Conservation (phyloP, 1,284 basidiomycete species). For the Takashimella tepidaria region DNA sequence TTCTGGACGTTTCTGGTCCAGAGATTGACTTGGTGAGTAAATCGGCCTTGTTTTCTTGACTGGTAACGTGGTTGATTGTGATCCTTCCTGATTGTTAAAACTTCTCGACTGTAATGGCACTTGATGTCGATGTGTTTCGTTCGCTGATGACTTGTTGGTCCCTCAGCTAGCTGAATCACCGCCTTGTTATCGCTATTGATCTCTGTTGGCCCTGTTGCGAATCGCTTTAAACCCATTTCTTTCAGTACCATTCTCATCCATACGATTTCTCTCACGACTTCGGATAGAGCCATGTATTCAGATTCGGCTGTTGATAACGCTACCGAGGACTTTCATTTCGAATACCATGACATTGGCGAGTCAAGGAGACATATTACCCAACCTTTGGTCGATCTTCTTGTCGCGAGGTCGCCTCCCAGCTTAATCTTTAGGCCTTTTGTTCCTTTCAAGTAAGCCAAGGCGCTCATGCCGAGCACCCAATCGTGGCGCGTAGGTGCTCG, state of each 20-base stretch:
- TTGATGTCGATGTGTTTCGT: constrained; percentile 52
- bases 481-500: background rate
- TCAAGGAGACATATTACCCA: constrained; percentile 42
- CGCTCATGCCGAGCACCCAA: background rate
- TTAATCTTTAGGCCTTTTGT: constrained; percentile 1
- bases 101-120: constrained; percentile 50
- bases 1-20: background rate
- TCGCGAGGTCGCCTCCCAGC: constrained; percentile 26
- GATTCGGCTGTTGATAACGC: constrained; percentile 19
- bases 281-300: constrained; percentile 11
- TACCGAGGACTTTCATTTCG: constrained; percentile 45
- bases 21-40: background rate
- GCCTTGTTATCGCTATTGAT: constrained; percentile 46
- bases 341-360: constrained; percentile 46
- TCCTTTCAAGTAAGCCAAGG: constrained; percentile 4
- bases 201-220: background rate
- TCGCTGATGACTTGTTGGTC: constrained; percentile 35
- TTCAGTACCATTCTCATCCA: constrained; percentile 42
- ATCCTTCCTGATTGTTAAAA: too few relatives aligned
- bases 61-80: too few relatives aligned
- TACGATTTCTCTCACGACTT: constrained; percentile 37
- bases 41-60: background rate
- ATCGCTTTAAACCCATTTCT: constrained; percentile 14
- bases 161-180: constrained; percentile 43
- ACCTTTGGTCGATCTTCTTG: constrained; percentile 43